A percentile compares a stretch with the other conserved stretches of the same genome.
phyloP scores from a whole-genome alignment of 176 grass and related monocot species.

The Carex cristatella region DNA sequence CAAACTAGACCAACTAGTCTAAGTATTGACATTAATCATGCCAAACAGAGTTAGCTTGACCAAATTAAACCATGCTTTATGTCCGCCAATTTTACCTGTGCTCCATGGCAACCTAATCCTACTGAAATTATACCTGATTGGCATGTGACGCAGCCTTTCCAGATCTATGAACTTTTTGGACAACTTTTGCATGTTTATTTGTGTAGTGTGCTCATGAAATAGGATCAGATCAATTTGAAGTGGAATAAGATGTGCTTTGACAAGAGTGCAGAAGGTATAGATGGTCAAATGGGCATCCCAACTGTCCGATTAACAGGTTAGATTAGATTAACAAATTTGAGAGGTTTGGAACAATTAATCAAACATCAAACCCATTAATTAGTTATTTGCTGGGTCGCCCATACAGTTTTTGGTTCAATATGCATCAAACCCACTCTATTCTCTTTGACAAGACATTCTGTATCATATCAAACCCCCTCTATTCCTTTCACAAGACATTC shows the following conservation, averaged over 20 bases:
- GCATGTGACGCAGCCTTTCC: neutral
- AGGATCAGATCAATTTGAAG: neutral
- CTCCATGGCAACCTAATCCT: neutral
- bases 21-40: neutral
- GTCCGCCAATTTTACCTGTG: neutral
- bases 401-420: neutral
- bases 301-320: neutral
- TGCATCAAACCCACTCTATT: neutral
- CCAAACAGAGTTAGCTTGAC: neutral
- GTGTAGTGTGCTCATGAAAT: neutral
- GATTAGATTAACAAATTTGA: neutral
- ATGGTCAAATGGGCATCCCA: neutral
- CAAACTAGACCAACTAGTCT: neutral
- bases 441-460: neutral
- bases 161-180: neutral
- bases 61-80: neutral
- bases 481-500: too few species aligned
- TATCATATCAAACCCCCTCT: neutral
- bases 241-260: neutral
- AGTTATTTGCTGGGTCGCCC: neutral
- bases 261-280: neutral
- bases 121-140: neutral
- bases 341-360: neutral
- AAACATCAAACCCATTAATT: neutral
- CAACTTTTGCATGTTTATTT: neutral